Evolutionary conservation across 805 yeast genomes (phyloP).

Genomic region (Zygosaccharomyces kombuchaensis): DNA sequence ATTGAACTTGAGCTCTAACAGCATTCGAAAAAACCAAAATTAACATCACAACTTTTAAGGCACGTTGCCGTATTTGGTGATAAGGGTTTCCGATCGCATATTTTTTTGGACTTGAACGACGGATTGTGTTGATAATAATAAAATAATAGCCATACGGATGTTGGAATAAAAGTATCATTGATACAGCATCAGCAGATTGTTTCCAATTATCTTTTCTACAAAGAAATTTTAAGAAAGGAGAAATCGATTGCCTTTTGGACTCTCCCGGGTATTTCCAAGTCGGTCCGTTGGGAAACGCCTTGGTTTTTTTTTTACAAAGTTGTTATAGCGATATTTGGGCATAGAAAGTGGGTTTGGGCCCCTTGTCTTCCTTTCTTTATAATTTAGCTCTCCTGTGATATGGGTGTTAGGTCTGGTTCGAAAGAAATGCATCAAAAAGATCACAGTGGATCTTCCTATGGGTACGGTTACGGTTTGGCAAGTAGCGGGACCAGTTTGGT

Average conservation of each 20-base stretch:
- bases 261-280: neutral
- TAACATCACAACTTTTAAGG: neutral
- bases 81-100: constrained; percentile 2
- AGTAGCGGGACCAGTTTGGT: constrained; percentile 21
- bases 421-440: constrained; percentile 29
- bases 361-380: neutral
- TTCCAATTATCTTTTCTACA: neutral
- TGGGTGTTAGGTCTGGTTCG: constrained; percentile 30
- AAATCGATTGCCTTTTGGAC: neutral
- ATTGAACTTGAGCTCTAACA: too few relatives aligned
- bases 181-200: neutral
- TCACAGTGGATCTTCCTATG: constrained; percentile 6
- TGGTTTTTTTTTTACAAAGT: neutral
- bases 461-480: constrained; percentile 6
- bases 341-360: neutral
- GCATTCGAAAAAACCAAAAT: neutral
- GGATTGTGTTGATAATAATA: neutral
- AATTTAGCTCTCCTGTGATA: constrained; percentile 2
- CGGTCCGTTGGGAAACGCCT: neutral
- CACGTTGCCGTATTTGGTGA: neutral
- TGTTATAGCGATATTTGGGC: neutral
- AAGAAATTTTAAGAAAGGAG: neutral
- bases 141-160: neutral
- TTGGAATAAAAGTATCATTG: neutral
- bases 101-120: constrained; percentile 1